Evolutionary conservation across 768 basidiomycete genomes (phyloP), one percentile per base, ranked within the genome.

Genomic region (Tephrocybe sp.): DNA sequence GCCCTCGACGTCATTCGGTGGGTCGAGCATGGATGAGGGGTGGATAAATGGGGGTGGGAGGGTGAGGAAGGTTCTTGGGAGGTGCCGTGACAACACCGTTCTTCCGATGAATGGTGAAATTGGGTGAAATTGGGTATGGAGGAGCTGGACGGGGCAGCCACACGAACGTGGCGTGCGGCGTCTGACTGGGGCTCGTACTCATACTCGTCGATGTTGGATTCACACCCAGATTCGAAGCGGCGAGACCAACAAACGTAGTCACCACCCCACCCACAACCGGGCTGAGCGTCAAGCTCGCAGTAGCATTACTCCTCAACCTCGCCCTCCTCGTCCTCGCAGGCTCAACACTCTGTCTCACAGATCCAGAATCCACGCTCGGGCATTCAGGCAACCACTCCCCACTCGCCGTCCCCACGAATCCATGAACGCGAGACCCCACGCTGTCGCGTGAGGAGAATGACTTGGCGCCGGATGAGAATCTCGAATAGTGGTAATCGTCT

Each of bases 401-500:
- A 26, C 44, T 26, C 6, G 44, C 19, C 28, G 9, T 32, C 41
- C 12, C 51, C 47, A 42, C 49, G 38, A 0, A 21, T 46, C 15
- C 57, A 39, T 24, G 38, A 27, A 32, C n/a, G 44, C 51, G 37
- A n/a, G 44, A 51, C 1, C 49, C 31, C 2, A 42, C 45, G 24
- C 44, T 48, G 9, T 46, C 38, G 9, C 40, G 47, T 19, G 39
- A 48, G 2, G 52, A 45, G 19, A 44, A 41, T 35, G 47, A 47
- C 69, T 72, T 31, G 72, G 72, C 19, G 62, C 62, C 72, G 47
- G 80, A 69, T 0, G 84, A 87, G 44, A 74, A 75, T 5, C 83
- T 70, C 16, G 86, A 87, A 54, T 89, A 89, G 19, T 84, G 76
- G 61, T 91, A 91, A 52, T 88, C 80, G 63, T 91, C 89, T 84